These are phyloP conservation scores for Bacidia rubella DNA, from an alignment of 495 filamentous ascomycete genomes.

Conservation along the genomic window DNA sequence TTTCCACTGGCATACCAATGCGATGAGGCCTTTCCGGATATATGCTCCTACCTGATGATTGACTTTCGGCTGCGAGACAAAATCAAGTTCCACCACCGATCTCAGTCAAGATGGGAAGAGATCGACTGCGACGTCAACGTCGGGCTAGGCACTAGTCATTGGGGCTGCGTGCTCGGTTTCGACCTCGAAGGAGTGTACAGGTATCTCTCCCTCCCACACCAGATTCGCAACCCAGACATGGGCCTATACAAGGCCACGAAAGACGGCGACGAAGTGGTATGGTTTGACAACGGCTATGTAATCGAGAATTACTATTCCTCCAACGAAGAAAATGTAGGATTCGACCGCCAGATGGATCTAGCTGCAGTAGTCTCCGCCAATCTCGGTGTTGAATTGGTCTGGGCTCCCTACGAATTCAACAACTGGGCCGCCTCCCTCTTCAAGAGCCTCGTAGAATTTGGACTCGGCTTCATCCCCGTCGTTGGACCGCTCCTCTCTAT, in stretches of 20 bases:
- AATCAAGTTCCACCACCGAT: too few relatives aligned
- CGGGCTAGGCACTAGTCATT: not conserved
- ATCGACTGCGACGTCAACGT: too few relatives aligned
- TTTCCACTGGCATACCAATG: too few relatives aligned
- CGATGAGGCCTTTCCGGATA: too few relatives aligned
- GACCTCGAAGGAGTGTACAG: not conserved
- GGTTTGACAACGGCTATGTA: too few relatives aligned
- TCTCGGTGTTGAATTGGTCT: not conserved
- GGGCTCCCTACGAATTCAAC: constrained; percentile 1
- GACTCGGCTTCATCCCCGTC: not conserved
- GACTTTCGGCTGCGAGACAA: too few relatives aligned
- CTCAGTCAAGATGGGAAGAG: too few relatives aligned
- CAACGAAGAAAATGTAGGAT: not conserved
- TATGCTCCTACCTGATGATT: too few relatives aligned
- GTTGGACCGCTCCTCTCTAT: not conserved
- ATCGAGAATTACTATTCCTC: not conserved
- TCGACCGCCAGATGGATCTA: not conserved
- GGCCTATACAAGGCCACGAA: not conserved
- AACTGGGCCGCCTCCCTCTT: not conserved
- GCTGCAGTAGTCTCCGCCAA: not conserved
- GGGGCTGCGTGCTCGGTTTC: not conserved
- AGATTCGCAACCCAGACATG: not conserved
- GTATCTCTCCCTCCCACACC: not conserved
- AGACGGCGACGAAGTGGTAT: not conserved
- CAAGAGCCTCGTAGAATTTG: not conserved